Evolutionary conservation across 352 stramenopile species (phyloP), one percentile per base, ranked within the genome.

Genomic region (Globisporangium cylindrosporum): DNA sequence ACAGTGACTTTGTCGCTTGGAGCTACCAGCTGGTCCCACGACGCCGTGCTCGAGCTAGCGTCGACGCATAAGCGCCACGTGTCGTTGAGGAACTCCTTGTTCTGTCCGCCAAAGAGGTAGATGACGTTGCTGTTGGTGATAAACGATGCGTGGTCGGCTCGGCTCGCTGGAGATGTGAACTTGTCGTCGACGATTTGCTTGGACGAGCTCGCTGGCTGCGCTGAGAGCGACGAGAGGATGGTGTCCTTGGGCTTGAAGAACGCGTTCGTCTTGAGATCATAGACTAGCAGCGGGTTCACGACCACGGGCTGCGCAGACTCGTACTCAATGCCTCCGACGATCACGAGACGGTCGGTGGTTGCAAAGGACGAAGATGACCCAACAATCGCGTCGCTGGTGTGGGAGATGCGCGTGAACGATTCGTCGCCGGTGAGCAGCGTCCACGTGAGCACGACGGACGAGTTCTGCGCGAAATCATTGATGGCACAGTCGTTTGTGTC

Each of bases 321-420:
- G 72, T 87, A 91, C 64, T 80, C 82, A 51, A 91, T 88, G 38
- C 82, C 84, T 8, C 84, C 84, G 29, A 91, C 74, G n/a, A 88
- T 72, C 32, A 89, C 51, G 38, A 92, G 43, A 0, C 79, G 76
- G 25, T 70, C 67, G 0, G 75, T 64, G 3, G 51, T 38, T 24
- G 22, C 49, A 8, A 59, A 43, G 5, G 63, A 55, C 1, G 14
- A 48, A 48, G 41, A 48, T 2, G 41, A 48, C 4, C 41, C 41
- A 48, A 62, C 10, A 1, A 88, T 62, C 14, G 68, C 73, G 38
- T 82, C 74, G 25, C 69, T 73, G 18, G 71, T 77, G 64, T 90
- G 82, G 4, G 77, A 80, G 55, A 91, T 76, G 32, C 82, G 69
- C 64, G 80, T 89, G 70, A 79, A 88, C 5, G 71, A 74, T 12